phyloP scores from a whole-genome alignment of 2,329 filamentous ascomycete species.

The Aspergillus pseudoterreus region DNA sequence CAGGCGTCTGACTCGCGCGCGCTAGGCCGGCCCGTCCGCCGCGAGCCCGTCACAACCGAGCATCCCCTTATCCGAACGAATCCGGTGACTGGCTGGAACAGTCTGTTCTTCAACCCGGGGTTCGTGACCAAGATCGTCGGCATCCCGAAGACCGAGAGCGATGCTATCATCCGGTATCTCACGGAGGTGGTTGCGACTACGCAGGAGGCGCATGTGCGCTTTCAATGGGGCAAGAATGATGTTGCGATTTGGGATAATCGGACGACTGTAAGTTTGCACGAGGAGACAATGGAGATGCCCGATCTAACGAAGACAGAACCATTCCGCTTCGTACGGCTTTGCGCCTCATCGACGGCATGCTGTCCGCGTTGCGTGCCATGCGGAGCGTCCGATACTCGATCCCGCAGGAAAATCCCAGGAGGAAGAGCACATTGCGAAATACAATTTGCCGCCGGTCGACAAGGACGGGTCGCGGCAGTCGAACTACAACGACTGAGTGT shows the following conservation, averaged over 20 bases:
- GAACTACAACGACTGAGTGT: constrained; percentile 52
- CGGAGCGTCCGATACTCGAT: constrained; percentile 46
- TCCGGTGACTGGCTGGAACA: constrained; percentile 61
- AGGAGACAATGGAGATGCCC: not conserved
- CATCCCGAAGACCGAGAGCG: constrained; percentile 54
- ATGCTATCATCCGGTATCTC: constrained; percentile 50
- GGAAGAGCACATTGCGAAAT: constrained; percentile 47
- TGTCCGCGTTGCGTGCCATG: constrained; percentile 47
- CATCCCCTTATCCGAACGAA: constrained; percentile 59
- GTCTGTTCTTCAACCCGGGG: constrained; percentile 57
- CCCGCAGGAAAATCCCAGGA: constrained; percentile 50
- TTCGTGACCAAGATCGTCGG: constrained; percentile 59
- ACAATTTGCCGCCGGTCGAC: constrained; percentile 49
- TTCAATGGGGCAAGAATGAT: constrained; percentile 62
- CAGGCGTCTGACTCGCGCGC: constrained; percentile 51
- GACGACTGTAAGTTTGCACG: constrained; percentile 41
- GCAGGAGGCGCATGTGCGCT: constrained; percentile 66
- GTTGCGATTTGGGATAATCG: constrained; percentile 69
- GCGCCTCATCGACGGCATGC: constrained; percentile 55
- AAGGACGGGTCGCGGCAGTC: constrained; percentile 55
- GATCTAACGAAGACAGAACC: constrained; percentile 38
- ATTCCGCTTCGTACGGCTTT: constrained; percentile 56
- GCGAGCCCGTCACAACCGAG: constrained; percentile 51
- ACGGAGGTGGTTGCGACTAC: constrained; percentile 55
- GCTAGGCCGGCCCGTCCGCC: constrained; percentile 50